Conservation (phyloP, 2,329 filamentous ascomycete genomes). For the Calycina herbarum region DNA sequence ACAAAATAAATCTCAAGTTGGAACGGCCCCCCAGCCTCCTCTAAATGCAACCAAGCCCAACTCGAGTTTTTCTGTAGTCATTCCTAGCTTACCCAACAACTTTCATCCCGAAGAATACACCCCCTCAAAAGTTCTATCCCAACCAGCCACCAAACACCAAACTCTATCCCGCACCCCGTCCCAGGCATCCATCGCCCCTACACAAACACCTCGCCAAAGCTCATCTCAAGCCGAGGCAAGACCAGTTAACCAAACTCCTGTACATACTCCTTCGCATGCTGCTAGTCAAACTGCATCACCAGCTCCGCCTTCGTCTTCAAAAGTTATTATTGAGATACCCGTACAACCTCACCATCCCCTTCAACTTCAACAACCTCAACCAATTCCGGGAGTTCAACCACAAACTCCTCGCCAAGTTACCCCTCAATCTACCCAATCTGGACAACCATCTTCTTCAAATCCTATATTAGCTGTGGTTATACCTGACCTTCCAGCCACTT, state of each 20-base stretch:
- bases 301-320: constrained; percentile 13
- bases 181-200: constrained; percentile 42
- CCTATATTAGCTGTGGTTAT: constrained; percentile 31
- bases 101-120: constrained; percentile 28
- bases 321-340: constrained; percentile 6
- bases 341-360: constrained; percentile 3
- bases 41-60: constrained; percentile 44
- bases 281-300: constrained; percentile 14
- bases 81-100: constrained; percentile 28
- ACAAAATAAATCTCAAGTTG: constrained; percentile 12
- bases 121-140: constrained; percentile 38
- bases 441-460: constrained; percentile 15
- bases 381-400: constrained; percentile 8
- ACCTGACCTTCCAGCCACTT: constrained; percentile 27
- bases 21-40: constrained; percentile 32
- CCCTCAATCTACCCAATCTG: constrained; percentile 14
- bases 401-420: constrained; percentile 1
- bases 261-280: constrained; percentile 17
- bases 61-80: constrained; percentile 31
- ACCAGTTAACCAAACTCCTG: neutral
- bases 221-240: neutral
- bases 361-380: constrained; percentile 9
- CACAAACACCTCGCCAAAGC: constrained; percentile 38
- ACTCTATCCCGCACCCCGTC: constrained; percentile 45
- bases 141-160: constrained; percentile 10